These are phyloP conservation scores for Beauveria sp. DNA, from an alignment of 2,329 filamentous ascomycete genomes.

Conservation along the genomic window DNA sequence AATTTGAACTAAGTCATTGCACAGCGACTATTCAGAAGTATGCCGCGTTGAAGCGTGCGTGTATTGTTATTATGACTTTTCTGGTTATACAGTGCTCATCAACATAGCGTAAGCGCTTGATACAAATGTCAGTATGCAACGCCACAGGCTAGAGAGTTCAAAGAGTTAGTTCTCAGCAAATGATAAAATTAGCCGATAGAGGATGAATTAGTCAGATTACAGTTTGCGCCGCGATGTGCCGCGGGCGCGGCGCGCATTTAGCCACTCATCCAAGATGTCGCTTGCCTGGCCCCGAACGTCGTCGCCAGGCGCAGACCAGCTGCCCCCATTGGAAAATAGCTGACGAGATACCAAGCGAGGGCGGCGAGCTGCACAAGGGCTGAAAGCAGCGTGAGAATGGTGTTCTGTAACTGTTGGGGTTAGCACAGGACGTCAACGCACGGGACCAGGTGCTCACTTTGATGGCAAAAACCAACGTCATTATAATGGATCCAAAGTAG, in stretches of 20 bases:
- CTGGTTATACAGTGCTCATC: conserved; percentile 4
- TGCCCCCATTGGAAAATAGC: conserved; percentile 96
- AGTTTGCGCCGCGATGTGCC: not conserved
- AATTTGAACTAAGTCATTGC: not conserved
- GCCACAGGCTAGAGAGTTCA: not conserved
- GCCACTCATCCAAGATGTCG: conserved; percentile 80
- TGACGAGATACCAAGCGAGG: conserved; percentile 87
- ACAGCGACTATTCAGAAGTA: not conserved
- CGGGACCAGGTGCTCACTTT: conserved; percentile 59
- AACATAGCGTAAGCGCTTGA: not conserved
- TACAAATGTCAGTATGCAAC: not conserved
- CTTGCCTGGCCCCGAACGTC: conserved; percentile 74
- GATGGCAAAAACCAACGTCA: conserved; percentile 88
- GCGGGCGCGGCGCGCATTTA: conserved; percentile 27
- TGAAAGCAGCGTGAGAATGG: conserved; percentile 76
- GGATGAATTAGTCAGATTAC: not conserved
- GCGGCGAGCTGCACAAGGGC: conserved; percentile 77
- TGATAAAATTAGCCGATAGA: not conserved
- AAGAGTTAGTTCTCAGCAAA: not conserved
- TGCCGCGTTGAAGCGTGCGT: not conserved
- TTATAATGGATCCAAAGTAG: conserved; percentile 85
- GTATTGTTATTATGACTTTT: not conserved
- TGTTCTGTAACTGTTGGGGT: conserved; percentile 63
- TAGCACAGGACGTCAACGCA: conserved; percentile 10
- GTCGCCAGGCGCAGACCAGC: conserved; percentile 81